Percentiles rank a stretch among this genome's conserved stretches.
These are phyloP conservation scores for Laguncularia racemosa DNA, from an alignment of 345 rosid species.

Conservation along the genomic window DNA sequence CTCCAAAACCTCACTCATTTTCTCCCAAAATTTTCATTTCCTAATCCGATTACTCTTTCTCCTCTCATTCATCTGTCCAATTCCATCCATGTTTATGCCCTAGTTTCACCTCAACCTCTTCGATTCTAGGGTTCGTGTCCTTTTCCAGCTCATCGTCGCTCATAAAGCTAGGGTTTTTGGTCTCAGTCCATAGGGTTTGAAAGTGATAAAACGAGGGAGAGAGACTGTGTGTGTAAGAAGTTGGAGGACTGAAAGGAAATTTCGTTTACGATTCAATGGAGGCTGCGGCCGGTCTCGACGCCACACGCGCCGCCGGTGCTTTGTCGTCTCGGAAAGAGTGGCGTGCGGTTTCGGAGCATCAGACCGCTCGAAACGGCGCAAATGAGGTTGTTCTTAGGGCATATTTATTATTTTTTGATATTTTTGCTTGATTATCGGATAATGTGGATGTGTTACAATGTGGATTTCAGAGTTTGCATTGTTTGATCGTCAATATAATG, in stretches of 20 bases:
- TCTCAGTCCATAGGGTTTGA: conserved; percentile 18
- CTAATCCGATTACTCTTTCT: background rate
- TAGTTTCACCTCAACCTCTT: background rate
- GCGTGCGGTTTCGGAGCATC: conserved; percentile 88
- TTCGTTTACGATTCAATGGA: conserved; percentile 41
- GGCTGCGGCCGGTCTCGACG: conserved; percentile 56
- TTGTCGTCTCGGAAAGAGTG: conserved; percentile 71
- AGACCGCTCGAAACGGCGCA: conserved; percentile 39
- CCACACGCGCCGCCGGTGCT: conserved; percentile 54
- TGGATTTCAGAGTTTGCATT: too few relatives aligned
- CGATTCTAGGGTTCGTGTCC: conserved; percentile 22
- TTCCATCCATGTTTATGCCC: background rate
- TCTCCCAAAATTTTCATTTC: conserved; percentile 16
- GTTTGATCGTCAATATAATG: too few relatives aligned
- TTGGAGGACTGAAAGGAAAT: conserved; percentile 14
- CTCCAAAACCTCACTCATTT: conserved; percentile 4
- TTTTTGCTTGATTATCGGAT: background rate
- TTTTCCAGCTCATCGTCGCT: too few relatives aligned
- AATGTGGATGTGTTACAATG: background rate
- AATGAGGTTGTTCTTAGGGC: conserved; percentile 40
- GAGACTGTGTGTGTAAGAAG: conserved; percentile 1
- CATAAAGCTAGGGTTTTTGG: conserved; percentile 22
- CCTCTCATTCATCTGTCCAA: background rate
- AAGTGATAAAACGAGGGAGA: background rate
- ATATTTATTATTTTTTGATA: background rate